Percentiles rank a stretch among this genome's conserved stretches.
These are phyloP conservation scores for Casuarina glauca DNA, from an alignment of 306 rosid genomes.

Conservation along the genomic window DNA sequence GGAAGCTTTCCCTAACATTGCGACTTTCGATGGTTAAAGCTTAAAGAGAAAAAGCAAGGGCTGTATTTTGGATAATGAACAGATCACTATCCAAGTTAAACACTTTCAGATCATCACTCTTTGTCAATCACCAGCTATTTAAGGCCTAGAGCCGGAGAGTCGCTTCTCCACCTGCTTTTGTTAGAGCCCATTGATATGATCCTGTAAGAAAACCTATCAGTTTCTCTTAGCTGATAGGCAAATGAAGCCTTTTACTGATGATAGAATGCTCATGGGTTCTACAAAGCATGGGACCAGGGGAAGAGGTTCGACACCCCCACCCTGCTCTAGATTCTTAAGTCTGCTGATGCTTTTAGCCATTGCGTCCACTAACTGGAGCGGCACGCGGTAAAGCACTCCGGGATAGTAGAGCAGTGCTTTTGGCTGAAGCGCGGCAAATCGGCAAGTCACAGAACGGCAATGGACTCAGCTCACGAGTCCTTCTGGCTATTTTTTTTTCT, in stretches of 20 bases:
- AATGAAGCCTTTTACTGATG: slow-evolving; percentile 44
- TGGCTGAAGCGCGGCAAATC: slow-evolving; percentile 59
- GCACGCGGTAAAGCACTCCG: slow-evolving; percentile 28
- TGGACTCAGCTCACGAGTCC: slow-evolving; percentile 54
- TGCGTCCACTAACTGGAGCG: slow-evolving; percentile 29
- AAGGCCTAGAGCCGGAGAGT: slow-evolving; percentile 44
- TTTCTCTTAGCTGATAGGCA: slow-evolving; percentile 35
- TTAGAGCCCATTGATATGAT: slow-evolving; percentile 33
- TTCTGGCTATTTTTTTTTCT: slow-evolving; percentile 24
- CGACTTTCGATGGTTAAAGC: slow-evolving; percentile 37
- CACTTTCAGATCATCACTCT: neutral
- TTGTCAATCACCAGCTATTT: slow-evolving; percentile 49
- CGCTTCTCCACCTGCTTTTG: slow-evolving; percentile 48
- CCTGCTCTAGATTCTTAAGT: slow-evolving; percentile 44
- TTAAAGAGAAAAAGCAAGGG: slow-evolving; percentile 31
- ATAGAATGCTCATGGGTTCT: slow-evolving; percentile 48
- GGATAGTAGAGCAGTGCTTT: slow-evolving; percentile 28
- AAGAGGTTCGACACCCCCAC: slow-evolving; percentile 17
- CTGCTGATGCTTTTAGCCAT: slow-evolving; percentile 49
- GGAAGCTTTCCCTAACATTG: slow-evolving; percentile 24
- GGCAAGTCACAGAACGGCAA: slow-evolving; percentile 97
- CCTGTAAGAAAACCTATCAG: slow-evolving; percentile 28
- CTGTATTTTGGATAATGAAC: slow-evolving; percentile 39
- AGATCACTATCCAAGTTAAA: slow-evolving; percentile 7
- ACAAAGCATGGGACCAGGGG: slow-evolving; percentile 34